These are phyloP conservation scores for Triticum monococcum DNA, from an alignment of 176 grass and related monocot species.

Conservation along the genomic window DNA sequence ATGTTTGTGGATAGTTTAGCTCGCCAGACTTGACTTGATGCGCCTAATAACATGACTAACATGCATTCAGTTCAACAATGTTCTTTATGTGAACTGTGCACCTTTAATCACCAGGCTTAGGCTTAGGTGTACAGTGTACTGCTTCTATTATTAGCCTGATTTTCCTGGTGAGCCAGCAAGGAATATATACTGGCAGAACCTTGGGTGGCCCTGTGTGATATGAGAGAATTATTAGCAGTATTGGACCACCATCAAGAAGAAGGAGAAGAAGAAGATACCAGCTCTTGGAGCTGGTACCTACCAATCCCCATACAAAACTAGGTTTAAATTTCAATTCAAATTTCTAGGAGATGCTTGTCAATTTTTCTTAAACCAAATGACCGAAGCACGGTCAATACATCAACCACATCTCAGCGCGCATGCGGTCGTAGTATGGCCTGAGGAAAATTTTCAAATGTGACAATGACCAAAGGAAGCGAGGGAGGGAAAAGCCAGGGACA, in stretches of 20 bases:
- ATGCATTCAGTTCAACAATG: background rate
- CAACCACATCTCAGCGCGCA: background rate
- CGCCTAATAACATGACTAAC: background rate
- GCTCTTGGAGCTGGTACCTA: background rate
- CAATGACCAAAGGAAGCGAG: background rate
- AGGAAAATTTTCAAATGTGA: background rate
- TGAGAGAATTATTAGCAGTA: background rate
- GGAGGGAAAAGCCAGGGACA: background rate
- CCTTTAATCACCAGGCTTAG: no score
- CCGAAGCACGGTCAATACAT: background rate
- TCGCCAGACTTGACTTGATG: background rate
- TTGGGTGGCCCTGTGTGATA: background rate
- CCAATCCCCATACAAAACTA: background rate
- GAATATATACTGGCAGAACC: background rate
- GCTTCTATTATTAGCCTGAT: background rate
- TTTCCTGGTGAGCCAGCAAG: background rate
- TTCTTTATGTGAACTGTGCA: no score
- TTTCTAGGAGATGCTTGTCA: no score
- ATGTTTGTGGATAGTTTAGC: background rate
- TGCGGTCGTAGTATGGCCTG: background rate
- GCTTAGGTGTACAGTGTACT: background rate
- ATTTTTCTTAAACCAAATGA: background rate
- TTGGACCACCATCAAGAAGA: background rate
- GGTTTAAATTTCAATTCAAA: background rate
- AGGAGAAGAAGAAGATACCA: background rate